Conservation (phyloP, 169 alveolate genomes). For the Eimeria praecox region DNA sequence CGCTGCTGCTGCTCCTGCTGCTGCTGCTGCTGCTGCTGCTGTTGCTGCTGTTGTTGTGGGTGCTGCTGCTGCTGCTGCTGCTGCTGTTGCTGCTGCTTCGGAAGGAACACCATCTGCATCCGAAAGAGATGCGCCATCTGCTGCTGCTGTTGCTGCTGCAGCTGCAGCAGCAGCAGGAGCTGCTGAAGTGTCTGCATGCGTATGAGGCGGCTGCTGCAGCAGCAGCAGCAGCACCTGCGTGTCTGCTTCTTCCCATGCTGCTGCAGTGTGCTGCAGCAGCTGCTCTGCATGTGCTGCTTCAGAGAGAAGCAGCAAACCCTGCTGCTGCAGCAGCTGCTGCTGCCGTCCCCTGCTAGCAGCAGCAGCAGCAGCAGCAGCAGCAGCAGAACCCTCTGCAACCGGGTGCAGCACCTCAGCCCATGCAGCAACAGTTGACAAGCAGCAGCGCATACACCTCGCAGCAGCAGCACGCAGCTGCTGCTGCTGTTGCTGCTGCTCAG, state of each 20-base stretch:
- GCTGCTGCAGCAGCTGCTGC: slow-evolving; percentile 38
- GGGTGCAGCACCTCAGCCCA: slow-evolving; percentile 45
- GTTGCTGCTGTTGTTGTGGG: too few relatives aligned
- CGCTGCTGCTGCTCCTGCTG: neutral
- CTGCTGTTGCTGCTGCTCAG: slow-evolving; percentile 41
- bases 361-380: slow-evolving; percentile 46
- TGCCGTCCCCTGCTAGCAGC: slow-evolving; percentile 11
- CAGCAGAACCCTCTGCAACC: neutral
- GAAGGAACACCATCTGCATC: neutral
- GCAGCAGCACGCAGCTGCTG: slow-evolving; percentile 48
- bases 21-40: neutral
- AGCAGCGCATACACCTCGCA: slow-evolving; percentile 35
- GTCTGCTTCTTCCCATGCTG: slow-evolving; percentile 47
- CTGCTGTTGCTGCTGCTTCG: neutral
- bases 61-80: neutral
- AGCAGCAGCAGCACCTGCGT: slow-evolving; percentile 34
- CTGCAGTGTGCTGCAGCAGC: slow-evolving; percentile 56
- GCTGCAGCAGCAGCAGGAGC: neutral
- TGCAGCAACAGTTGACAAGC: slow-evolving; percentile 13
- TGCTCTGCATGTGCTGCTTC: slow-evolving; percentile 49
- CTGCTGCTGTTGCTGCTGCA: too few relatives aligned
- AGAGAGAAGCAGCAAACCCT: neutral
- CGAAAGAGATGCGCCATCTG: neutral
- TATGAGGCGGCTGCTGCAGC: slow-evolving; percentile 39
- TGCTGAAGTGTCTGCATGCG: neutral